Conservation (phyloP, 352 stramenopile genomes). For the Plasmopara viticola region DNA sequence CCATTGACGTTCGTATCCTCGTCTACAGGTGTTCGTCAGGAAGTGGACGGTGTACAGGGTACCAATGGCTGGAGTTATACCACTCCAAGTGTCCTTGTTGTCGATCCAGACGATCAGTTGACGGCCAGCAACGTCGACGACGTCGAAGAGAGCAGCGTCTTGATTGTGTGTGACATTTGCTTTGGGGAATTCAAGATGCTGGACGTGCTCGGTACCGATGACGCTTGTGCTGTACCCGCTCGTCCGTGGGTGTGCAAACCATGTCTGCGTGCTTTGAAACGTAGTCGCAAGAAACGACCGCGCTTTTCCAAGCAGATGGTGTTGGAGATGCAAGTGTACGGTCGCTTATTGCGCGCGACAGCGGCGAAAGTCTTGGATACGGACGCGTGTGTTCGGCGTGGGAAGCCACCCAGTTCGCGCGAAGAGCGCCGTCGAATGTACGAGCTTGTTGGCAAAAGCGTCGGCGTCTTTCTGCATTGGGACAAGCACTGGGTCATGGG, state of each 20-base stretch:
- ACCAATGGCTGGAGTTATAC: slow-evolving; percentile 17
- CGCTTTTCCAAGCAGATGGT: slow-evolving; percentile 83
- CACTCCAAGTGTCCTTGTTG: slow-evolving; percentile 28
- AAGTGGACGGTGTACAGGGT: slow-evolving; percentile 19
- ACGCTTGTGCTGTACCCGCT: slow-evolving; percentile 33
- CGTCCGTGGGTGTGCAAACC: slow-evolving; percentile 68
- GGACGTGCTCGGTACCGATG: slow-evolving; percentile 41
- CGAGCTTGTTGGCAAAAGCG: slow-evolving; percentile 55
- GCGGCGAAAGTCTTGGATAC: slow-evolving; percentile 58
- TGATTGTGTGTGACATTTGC: slow-evolving; percentile 76
- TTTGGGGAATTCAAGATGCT: slow-evolving; percentile 67
- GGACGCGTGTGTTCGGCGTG: slow-evolving; percentile 32
- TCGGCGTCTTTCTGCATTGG: slow-evolving; percentile 65
- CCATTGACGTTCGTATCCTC: slow-evolving; percentile 21
- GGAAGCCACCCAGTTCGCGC: slow-evolving; percentile 39
- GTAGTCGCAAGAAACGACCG: slow-evolving; percentile 70
- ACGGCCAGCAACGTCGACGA: slow-evolving; percentile 13
- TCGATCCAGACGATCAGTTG: slow-evolving; percentile 38
- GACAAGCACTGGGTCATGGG: slow-evolving; percentile 78
- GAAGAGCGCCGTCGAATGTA: slow-evolving; percentile 50
- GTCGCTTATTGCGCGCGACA: slow-evolving; percentile 51
- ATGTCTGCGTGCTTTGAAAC: slow-evolving; percentile 63
- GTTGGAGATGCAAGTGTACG: slow-evolving; percentile 76
- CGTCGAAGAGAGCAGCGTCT: slow-evolving; percentile 39
- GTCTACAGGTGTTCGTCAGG: slow-evolving; percentile 15